A percentile compares a stretch with the other conserved stretches of the same genome.
phyloP scores from a whole-genome alignment of 768 basidiomycete species.

The Auriscalpium microsporum region DNA sequence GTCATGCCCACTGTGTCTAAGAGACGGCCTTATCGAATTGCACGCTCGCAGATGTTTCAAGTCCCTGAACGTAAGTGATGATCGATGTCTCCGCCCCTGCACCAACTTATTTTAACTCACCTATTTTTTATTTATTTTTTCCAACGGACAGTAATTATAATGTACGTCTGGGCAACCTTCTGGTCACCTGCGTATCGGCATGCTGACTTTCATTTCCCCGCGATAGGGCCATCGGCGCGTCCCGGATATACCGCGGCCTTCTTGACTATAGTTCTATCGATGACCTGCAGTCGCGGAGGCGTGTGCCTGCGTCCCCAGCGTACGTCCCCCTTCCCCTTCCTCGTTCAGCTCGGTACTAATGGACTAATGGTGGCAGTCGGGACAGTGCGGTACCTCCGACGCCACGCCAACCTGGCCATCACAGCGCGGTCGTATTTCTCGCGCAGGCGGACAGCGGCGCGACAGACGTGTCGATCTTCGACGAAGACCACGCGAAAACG shows the following conservation, averaged over 20 bases:
- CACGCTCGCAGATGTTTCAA: slow-evolving; percentile 6
- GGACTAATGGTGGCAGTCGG: no score
- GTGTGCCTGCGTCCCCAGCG: no score
- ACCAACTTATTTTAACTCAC: neutral
- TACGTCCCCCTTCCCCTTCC: no score
- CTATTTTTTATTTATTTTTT: neutral
- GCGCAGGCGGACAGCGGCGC: no score
- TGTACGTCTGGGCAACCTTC: neutral
- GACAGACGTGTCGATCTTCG: no score
- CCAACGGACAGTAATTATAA: slow-evolving; percentile 1
- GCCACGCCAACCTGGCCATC: no score
- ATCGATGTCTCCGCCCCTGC: neutral
- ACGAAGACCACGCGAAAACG: no score
- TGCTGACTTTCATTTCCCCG: neutral
- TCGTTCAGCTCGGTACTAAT: no score
- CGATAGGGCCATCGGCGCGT: slow-evolving; percentile 1
- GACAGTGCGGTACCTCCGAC: no score
- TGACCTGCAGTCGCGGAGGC: neutral
- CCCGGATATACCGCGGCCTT: slow-evolving; percentile 10
- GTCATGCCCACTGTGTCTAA: neutral
- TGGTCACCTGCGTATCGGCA: neutral
- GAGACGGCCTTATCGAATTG: neutral
- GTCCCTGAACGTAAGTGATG: slow-evolving; percentile 1
- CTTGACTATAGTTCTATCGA: neutral
- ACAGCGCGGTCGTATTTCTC: no score